phyloP scores from a whole-genome alignment of 202 grass and related monocot species.

The Schoenoplectus tabernaemontani region DNA sequence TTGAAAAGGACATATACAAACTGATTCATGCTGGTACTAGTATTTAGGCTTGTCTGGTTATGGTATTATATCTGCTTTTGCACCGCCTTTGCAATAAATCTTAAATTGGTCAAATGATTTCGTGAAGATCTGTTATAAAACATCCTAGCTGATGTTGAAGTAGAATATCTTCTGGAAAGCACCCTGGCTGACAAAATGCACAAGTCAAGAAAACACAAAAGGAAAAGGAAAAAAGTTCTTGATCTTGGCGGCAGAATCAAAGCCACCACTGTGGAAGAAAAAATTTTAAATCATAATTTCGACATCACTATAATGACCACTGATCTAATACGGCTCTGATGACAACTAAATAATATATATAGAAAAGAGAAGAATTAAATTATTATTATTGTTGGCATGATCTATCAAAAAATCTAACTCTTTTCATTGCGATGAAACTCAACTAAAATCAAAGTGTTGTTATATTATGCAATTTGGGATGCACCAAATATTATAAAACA shows the following conservation, averaged over 20 bases:
- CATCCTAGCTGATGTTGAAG: not conserved
- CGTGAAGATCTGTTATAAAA: not conserved
- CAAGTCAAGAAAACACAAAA: not conserved
- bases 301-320: not conserved
- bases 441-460: not conserved
- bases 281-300: not conserved
- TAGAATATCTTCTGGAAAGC: not conserved
- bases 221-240: not conserved
- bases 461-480: not conserved
- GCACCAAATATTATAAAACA: not conserved
- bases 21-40: not conserved
- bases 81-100: conserved; percentile 5
- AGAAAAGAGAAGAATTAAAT: not conserved
- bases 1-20: not conserved
- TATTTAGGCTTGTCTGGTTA: not conserved
- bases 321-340: not conserved
- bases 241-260: not conserved
- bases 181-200: not conserved
- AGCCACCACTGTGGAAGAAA: not conserved
- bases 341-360: not conserved
- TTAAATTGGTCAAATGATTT: not conserved
- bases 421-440: not conserved
- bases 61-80: conserved; percentile 13
- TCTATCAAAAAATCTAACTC: not conserved
- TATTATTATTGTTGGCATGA: not conserved